Base-by-base conservation (phyloP, 495 filamentous ascomycete genomes). In the Rhypophila decipiens region DNA sequence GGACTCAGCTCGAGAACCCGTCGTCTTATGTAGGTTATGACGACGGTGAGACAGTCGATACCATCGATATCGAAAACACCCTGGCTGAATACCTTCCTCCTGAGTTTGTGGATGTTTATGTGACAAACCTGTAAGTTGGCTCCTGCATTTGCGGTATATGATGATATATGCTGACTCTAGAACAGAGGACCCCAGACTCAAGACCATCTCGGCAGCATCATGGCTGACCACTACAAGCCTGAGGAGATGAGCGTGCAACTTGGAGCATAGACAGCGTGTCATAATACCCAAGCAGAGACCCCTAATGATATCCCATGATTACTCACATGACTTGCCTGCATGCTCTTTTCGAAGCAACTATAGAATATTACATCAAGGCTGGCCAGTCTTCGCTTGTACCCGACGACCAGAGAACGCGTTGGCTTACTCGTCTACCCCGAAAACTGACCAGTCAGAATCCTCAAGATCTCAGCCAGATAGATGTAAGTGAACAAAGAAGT, bases 51-150 rank as follows among this genome's bases (percentile, higher is more conserved):
- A 70, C 90, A 45, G 80, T 93, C 39, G 80, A 87, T 7, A 77
- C 82, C 56, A 76, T 93, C 35, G 83, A 88, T 51, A 77, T 95
- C 1, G 78, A 83, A 50, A 93, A 90, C 64, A 87, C 87, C 9
- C 57, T 90, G 18, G 85, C 82, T 42, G 90, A 95, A 58, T 91
- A 89, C 57, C 79, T 96, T 10, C 83, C 85, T 2, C 78, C 86
- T 7, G 85, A 91, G 47, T 66, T 90, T 46, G 78, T 96, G 23
- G 86, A 93, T 57, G 78, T 93, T 29, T 95, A 95, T 59, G 85
- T 96, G 52, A 95, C 90, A 9, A 96, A 96, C 65, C 67, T 96
- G 87, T 90, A 72, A 75, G 87, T 80, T 42, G 2, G 23, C 31
- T 5, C 11, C 36, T 1, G 18, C 40, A 10, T 23, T 39, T 12